Base-by-base conservation (phyloP, 2,329 filamentous ascomycete species). In the Microthyrium microscopicum region DNA sequence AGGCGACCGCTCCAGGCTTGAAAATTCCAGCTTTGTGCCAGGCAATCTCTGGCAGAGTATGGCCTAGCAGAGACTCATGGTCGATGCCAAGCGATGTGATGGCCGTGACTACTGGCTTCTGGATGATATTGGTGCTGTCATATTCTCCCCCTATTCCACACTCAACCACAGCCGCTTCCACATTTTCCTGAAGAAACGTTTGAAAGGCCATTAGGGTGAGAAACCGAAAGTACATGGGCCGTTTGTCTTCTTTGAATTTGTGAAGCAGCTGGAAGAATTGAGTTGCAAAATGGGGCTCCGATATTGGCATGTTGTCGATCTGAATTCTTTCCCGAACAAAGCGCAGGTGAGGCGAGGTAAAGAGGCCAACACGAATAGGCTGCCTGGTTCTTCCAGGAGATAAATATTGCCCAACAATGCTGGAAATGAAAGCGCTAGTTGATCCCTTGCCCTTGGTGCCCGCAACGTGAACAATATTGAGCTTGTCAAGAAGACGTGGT, bases 361-460 rank as follows among this genome's bases (percentile, higher is more conserved):
- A 92, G 2, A 84, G 72, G 25, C 84, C 84, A 17, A 89, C 58
- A n/a, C n/a, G n/a, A n/a, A n/a, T n/a, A 9, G 55, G 16, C 52
- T 53, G 39, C 20, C 31, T 20, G 46, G 60, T 46, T 2, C 61
- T 52, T n/a, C n/a, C n/a, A n/a, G n/a, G n/a, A n/a, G n/a, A n/a
- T n/a, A n/a, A n/a, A 47, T 77, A 76, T 44, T 76, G 69, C 3
- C 64, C 58, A n/a, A 93, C 62, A 41, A 92, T 80, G 3, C 75
- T 75, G 11, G 83, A 82, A 15, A 83, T 69, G 51, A 85, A 87
- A 7, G 85, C 78, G 42, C 79, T 82, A 1, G 83, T 84, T 3
- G 81, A 89, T 26, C 85, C 85, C 54, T 94, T 95, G 39, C 87
- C 87, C 53, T 94, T 95, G 4, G 85, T 94, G 9, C 87, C 87